A percentile compares a stretch with the other conserved stretches of the same genome.
Conservation (phyloP, 1,284 basidiomycete genomes). For the Cryptococcus sp. region DNA sequence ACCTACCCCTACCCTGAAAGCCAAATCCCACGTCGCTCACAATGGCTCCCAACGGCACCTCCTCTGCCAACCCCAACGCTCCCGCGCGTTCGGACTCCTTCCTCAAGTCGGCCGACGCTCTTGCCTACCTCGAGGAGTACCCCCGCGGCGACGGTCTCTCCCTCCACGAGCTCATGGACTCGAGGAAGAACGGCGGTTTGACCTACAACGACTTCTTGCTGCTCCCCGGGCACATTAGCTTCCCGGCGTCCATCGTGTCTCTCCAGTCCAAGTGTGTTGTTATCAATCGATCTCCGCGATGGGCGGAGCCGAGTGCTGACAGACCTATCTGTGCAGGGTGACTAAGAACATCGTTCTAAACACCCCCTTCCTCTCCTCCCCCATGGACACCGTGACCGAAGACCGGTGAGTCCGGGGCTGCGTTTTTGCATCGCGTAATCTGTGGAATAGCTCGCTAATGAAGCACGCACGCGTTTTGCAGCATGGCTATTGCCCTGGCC, state of each 20-base stretch:
- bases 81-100: conserved; percentile 16
- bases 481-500: conserved; percentile 93
- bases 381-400: conserved; percentile 99
- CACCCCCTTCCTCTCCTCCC: conserved; percentile 95
- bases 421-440: neutral
- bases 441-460: neutral
- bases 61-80: conserved; percentile 12
- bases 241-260: conserved; percentile 66
- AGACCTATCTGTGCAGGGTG: conserved; percentile 53
- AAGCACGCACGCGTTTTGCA: conserved; percentile 11
- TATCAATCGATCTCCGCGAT: neutral
- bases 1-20: neutral
- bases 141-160: conserved; percentile 77
- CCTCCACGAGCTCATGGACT: conserved; percentile 85
- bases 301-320: neutral
- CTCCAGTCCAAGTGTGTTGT: conserved; percentile 63
- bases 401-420: conserved; percentile 54
- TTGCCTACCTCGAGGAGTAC: conserved; percentile 74
- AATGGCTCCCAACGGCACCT: conserved; percentile 6
- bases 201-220: conserved; percentile 95
- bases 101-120: conserved; percentile 53
- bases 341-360: conserved; percentile 90
- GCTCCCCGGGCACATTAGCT: conserved; percentile 95
- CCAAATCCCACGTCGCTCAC: neutral
- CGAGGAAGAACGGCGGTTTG: conserved; percentile 80